phyloP scores from a whole-genome alignment of 805 yeast genomes.

The Groenewaldozyma tartarivorans region DNA sequence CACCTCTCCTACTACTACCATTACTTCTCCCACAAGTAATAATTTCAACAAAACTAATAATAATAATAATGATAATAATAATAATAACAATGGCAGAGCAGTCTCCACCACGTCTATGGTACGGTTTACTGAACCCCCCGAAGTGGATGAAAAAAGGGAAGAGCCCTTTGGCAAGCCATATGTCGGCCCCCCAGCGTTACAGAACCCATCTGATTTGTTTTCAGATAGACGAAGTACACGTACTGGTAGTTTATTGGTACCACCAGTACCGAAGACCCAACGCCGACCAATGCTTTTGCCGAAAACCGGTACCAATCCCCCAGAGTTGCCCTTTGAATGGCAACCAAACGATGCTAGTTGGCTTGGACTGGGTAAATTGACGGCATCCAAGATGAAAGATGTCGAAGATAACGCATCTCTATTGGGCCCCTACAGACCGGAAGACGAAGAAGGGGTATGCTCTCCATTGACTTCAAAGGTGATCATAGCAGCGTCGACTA shows the following conservation, averaged over 20 bases:
- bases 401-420: background rate
- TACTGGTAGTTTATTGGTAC: background rate
- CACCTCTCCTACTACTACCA: background rate
- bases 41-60: too few species aligned
- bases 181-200: background rate
- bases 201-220: background rate
- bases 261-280: background rate
- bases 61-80: too few species aligned
- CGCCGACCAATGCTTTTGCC: background rate
- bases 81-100: too few species aligned
- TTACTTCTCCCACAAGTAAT: too few species aligned
- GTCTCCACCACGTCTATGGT: too few species aligned
- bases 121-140: background rate
- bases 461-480: background rate
- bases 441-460: constrained; percentile 1
- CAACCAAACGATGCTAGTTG: background rate
- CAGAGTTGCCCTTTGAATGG: background rate
- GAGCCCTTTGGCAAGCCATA: background rate
- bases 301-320: background rate
- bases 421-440: too few species aligned
- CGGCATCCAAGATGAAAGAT: background rate
- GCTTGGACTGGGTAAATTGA: background rate
- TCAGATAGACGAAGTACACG: background rate
- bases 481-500: constrained; percentile 9
- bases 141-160: too few species aligned